Conservation (phyloP, 73 alveolate species). For the Tetrahymena elliotti region DNA sequence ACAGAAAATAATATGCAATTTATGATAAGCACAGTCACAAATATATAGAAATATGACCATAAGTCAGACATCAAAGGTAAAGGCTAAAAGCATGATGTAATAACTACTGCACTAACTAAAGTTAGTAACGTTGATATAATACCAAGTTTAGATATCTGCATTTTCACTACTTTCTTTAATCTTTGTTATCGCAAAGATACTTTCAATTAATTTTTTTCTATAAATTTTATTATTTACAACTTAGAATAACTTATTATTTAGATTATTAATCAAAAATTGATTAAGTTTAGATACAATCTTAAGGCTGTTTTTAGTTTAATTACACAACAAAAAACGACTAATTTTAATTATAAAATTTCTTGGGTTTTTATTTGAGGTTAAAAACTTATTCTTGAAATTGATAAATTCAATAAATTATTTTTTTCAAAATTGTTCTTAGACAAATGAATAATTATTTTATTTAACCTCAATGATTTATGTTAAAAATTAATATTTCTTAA, state of each 20-base stretch:
- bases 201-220: background rate
- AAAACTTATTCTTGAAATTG: background rate
- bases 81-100: background rate
- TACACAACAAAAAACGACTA: background rate
- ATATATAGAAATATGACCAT: background rate
- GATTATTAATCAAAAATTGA: background rate
- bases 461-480: no score
- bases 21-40: background rate
- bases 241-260: background rate
- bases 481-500: no score
- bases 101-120: background rate
- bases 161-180: background rate
- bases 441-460: no score
- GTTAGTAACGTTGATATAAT: background rate
- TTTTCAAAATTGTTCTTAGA: no score
- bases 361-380: background rate
- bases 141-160: background rate
- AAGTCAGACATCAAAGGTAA: background rate
- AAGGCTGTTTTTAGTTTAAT: background rate
- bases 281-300: background rate
- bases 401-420: no score
- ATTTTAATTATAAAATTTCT: no score
- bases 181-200: background rate
- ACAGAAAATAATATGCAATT: background rate
- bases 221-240: no score